These are phyloP conservation scores for Fagopyrum tataricum DNA, from an alignment of 148 eudicot species.

Conservation along the genomic window DNA sequence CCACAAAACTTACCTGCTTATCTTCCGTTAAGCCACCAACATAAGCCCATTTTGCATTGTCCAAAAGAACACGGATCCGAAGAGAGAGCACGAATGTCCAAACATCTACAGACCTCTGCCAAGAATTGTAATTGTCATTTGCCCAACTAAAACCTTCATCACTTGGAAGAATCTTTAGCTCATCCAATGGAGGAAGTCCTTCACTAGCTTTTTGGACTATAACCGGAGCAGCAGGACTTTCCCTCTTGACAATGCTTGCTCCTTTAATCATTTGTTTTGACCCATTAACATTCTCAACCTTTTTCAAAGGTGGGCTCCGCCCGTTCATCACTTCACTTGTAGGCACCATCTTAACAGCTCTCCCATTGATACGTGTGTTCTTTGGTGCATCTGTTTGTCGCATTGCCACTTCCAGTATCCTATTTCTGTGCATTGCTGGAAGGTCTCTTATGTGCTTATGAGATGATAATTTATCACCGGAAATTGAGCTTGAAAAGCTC, in stretches of 20 bases:
- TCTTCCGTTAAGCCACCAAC: constrained; percentile 76
- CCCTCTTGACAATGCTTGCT: constrained; percentile 46
- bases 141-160: constrained; percentile 99
- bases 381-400: constrained; percentile 47
- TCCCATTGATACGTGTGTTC: constrained; percentile 44
- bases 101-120: constrained; percentile 75
- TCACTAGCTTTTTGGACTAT: constrained; percentile 27
- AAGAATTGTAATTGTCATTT: constrained; percentile 67
- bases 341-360: constrained; percentile 60
- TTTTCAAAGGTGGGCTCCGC: constrained; percentile 21
- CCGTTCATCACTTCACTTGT: constrained; percentile 55
- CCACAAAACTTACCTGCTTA: constrained; percentile 47
- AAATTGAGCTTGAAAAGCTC: constrained; percentile 51
- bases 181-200: constrained; percentile 81
- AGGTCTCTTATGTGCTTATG: constrained; percentile 20
- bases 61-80: constrained; percentile 84
- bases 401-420: constrained; percentile 34
- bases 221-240: constrained; percentile 28
- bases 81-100: constrained; percentile 91
- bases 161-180: constrained; percentile 63
- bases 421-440: constrained; percentile 17
- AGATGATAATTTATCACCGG: constrained; percentile 23
- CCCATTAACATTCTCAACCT: constrained; percentile 38
- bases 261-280: constrained; percentile 51
- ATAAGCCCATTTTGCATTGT: constrained; percentile 90